These are phyloP conservation scores for Ustilago loliicola DNA, from an alignment of 1,284 basidiomycete species.

Conservation along the genomic window DNA sequence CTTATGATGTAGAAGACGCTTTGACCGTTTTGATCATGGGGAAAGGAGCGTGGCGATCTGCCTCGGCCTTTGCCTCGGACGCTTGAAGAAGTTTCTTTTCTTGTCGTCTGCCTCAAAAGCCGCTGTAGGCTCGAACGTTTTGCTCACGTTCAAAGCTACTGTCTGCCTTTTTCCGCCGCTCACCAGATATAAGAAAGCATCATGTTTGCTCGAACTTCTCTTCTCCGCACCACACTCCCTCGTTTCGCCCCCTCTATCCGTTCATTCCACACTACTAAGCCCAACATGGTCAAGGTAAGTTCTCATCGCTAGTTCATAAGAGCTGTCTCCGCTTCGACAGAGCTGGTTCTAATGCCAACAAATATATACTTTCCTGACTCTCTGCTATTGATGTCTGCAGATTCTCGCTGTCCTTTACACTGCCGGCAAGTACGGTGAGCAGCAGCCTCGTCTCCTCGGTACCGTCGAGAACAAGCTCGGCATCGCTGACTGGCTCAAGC, in stretches of 20 bases:
- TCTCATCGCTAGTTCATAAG: neutral
- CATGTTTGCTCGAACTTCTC: conserved; percentile 41
- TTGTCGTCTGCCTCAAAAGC: neutral
- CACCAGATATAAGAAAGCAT: conserved; percentile 22
- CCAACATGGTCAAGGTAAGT: conserved; percentile 59
- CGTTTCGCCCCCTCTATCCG: conserved; percentile 29
- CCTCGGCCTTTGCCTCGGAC: conserved; percentile 34
- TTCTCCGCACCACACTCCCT: conserved; percentile 30
- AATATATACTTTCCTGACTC: neutral
- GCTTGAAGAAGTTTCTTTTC: neutral
- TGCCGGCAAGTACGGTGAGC: conserved; percentile 80
- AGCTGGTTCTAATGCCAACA: neutral
- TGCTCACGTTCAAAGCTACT: neutral
- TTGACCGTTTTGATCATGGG: neutral
- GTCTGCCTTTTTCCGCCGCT: neutral
- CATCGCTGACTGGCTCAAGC: conserved; percentile 71
- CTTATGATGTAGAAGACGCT: neutral
- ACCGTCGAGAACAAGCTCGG: conserved; percentile 83
- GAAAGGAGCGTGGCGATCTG: conserved; percentile 16
- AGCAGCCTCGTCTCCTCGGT: conserved; percentile 87
- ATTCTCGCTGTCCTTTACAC: conserved; percentile 81
- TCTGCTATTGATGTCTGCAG: conserved; percentile 70
- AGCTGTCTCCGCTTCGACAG: neutral
- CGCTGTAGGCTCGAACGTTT: neutral
- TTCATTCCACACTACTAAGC: conserved; percentile 40